Conservation (phyloP, 192 early-diverging fungal species). For the Gonapodya sp. region DNA sequence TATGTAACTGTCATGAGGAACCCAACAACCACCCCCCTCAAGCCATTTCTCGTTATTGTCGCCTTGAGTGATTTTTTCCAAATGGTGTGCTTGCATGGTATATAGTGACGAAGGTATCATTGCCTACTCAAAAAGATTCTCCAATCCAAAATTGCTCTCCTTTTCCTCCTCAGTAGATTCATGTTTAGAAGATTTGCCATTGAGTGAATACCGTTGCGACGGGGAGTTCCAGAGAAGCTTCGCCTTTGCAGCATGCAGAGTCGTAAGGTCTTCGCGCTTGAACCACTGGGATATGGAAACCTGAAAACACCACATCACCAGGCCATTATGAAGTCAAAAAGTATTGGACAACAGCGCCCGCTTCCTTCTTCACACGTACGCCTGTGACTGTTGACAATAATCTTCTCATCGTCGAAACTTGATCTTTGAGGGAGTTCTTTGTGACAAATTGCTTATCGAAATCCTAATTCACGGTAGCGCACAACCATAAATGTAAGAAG, state of each 20-base stretch:
- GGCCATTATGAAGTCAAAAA: not conserved
- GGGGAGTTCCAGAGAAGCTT: not conserved
- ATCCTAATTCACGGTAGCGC: not conserved
- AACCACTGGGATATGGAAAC: not conserved
- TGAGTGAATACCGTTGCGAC: not conserved
- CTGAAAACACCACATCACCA: too few relatives aligned
- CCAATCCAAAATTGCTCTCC: not conserved
- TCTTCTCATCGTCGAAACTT: not conserved
- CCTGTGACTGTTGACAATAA: not conserved
- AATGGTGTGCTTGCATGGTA: too few relatives aligned
- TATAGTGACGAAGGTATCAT: not conserved
- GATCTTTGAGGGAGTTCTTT: not conserved
- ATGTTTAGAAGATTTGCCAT: not conserved
- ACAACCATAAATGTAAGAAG: not conserved
- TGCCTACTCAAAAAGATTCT: not conserved
- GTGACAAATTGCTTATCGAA: not conserved
- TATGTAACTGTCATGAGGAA: too few relatives aligned
- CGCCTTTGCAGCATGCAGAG: not conserved
- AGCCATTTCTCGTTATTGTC: too few relatives aligned
- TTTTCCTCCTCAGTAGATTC: not conserved
- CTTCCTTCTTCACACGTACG: not conserved
- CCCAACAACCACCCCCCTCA: too few relatives aligned
- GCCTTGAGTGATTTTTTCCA: too few relatives aligned
- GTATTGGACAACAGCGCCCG: not conserved
- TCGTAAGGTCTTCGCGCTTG: not conserved